A percentile compares a stretch with the other conserved stretches of the same genome.
phyloP scores from a whole-genome alignment of 495 filamentous ascomycete species.

The Lasiosphaeria ovina region DNA sequence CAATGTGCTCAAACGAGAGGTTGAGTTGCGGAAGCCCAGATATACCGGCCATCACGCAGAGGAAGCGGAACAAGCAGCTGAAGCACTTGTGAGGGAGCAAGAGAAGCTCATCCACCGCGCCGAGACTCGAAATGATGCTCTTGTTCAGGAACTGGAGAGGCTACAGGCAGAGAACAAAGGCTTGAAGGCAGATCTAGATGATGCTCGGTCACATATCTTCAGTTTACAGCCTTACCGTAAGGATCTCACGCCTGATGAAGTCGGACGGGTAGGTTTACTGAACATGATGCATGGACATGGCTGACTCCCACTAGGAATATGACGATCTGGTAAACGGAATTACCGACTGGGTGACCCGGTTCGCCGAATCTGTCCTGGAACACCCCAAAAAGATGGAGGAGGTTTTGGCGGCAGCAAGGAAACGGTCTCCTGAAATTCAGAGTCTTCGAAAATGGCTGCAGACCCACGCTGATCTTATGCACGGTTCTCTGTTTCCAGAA shows the following conservation, averaged over 20 bases:
- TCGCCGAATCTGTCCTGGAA: slow-evolving; percentile 26
- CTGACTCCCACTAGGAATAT: slow-evolving; percentile 21
- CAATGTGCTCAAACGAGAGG: neutral
- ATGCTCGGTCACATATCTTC: slow-evolving; percentile 35
- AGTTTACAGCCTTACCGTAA: slow-evolving; percentile 33
- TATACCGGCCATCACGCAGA: slow-evolving; percentile 17
- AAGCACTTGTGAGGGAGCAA: slow-evolving; percentile 9
- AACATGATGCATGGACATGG: neutral
- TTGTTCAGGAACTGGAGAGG: slow-evolving; percentile 1
- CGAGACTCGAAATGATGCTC: neutral
- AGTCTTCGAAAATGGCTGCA: slow-evolving; percentile 18
- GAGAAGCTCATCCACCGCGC: slow-evolving; percentile 2
- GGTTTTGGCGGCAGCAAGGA: slow-evolving; percentile 12
- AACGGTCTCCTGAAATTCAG: slow-evolving; percentile 8
- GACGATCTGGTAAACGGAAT: slow-evolving; percentile 26
- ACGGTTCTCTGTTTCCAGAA: slow-evolving; percentile 26
- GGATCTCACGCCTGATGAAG: slow-evolving; percentile 28
- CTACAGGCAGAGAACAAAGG: slow-evolving; percentile 16
- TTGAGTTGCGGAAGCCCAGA: slow-evolving; percentile 1
- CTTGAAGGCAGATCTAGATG: slow-evolving; percentile 23
- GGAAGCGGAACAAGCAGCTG: slow-evolving; percentile 17
- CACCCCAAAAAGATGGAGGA: slow-evolving; percentile 17
- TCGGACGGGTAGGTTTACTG: slow-evolving; percentile 22
- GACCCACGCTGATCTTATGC: slow-evolving; percentile 18
- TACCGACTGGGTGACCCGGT: slow-evolving; percentile 26